phyloP scores from a whole-genome alignment of 305 asterid species.

The Solanum chacoense region DNA sequence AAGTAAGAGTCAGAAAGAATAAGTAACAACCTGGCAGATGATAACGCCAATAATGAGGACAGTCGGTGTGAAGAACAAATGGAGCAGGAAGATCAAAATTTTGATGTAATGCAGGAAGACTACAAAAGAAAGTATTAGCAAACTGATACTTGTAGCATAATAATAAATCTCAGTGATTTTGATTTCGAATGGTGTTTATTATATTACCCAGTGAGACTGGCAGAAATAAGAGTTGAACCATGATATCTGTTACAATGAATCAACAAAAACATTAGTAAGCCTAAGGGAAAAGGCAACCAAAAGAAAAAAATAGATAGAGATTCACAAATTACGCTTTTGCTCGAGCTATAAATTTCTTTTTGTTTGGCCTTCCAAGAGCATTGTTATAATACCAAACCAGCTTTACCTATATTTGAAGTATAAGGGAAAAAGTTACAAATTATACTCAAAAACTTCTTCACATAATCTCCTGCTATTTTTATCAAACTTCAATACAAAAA shows the following conservation, averaged over 20 bases:
- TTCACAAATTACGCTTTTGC: constrained; percentile 54
- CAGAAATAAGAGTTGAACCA: constrained; percentile 84
- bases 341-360: constrained; percentile 94
- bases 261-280: background rate
- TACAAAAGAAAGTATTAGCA: constrained; percentile 13
- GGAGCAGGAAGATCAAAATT: constrained; percentile 88
- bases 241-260: constrained; percentile 54
- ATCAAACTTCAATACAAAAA: background rate
- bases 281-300: background rate
- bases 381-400: constrained; percentile 91
- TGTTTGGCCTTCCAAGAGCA: constrained; percentile 93
- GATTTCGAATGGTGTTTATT: background rate
- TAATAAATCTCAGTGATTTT: background rate
- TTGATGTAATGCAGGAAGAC: constrained; percentile 84
- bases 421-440: background rate
- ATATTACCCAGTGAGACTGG: constrained; percentile 88
- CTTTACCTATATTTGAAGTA: constrained; percentile 56
- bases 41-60: constrained; percentile 96
- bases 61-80: constrained; percentile 73
- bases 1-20: background rate
- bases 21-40: constrained; percentile 62
- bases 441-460: background rate
- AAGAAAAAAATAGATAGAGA: background rate
- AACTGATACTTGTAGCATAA: background rate
- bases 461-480: background rate